These are phyloP conservation scores for Coemansia sp. DNA, from an alignment of 192 early-diverging fungal species.

Conservation along the genomic window DNA sequence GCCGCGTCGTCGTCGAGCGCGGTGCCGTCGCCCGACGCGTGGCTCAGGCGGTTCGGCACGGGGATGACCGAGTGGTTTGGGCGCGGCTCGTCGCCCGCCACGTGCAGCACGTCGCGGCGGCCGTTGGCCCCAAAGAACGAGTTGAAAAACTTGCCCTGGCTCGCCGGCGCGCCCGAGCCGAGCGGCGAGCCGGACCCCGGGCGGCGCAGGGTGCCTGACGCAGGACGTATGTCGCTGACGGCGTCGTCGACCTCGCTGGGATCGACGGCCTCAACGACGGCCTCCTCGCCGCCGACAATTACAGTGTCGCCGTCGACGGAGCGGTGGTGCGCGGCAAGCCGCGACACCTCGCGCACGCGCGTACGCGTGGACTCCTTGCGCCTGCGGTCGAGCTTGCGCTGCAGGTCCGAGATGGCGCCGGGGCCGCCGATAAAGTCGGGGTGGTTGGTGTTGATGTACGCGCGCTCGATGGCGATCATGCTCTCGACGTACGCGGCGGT, in stretches of 20 bases:
- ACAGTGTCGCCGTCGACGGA: conserved; percentile 43
- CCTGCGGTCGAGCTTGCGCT: conserved; percentile 65
- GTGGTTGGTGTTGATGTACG: conserved; percentile 86
- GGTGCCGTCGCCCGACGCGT: conserved; percentile 32
- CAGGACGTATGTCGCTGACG: conserved; percentile 27
- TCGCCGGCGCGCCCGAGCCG: conserved; percentile 10
- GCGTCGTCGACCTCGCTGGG: conserved; percentile 44
- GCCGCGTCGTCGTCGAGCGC: conserved; percentile 41
- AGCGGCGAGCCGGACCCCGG: conserved; percentile 33
- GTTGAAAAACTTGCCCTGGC: conserved; percentile 46
- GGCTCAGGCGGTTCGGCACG: conserved; percentile 47
- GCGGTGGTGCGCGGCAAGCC: conserved; percentile 16
- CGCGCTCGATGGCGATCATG: conserved; percentile 75
- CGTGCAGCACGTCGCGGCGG: conserved; percentile 38
- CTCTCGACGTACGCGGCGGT: conserved; percentile 76
- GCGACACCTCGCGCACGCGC: conserved; percentile 52
- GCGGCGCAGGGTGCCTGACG: conserved; percentile 14
- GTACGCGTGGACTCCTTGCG: conserved; percentile 43
- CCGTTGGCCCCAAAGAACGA: conserved; percentile 43
- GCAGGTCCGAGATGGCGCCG: conserved; percentile 69
- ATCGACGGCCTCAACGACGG: conserved; percentile 19
- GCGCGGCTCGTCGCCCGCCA: conserved; percentile 41
- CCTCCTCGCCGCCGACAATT: conserved; percentile 27
- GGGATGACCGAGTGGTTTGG: conserved; percentile 40
- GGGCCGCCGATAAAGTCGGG: conserved; percentile 81